Base-by-base conservation (phyloP, 1,139 yeast species). In the Magnusiomyces ingens region DNA sequence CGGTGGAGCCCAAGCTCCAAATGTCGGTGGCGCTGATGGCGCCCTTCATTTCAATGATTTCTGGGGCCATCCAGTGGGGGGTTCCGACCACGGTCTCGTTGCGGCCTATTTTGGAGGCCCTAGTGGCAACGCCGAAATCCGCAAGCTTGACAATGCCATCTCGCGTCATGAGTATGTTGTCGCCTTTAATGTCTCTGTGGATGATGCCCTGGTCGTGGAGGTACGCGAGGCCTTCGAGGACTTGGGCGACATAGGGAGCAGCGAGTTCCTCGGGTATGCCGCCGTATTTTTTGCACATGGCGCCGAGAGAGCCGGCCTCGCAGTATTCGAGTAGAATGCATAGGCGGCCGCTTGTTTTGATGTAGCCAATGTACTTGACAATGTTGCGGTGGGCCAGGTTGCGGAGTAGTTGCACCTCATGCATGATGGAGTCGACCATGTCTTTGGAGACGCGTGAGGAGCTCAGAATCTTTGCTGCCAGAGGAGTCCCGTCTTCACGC, bases 1-100 rank as follows among this genome's bases (percentile, higher is more conserved):
- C 80, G 0, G 98, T 93, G 17, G 97, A 95, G 1, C 98, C 99
- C 40, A 93, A 71, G n/a, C 96, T 87, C 98, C 77, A 74, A 11
- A 74, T 69, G 57, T 74, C 77, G 2, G 96, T 87, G 0, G 95
- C 87, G 0, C 95, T 82, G 43, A 95, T 84, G 2, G 94, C 84
- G 5, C 96, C 96, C 62, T 85, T 88, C 59, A 90, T 83, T 17
- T 86, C 83, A 45, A 81, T 69, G 1, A 88, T 78, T 65, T 86
- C 95, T 0, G 95, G 95, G 0, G 95, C 93, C 90, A 85, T 85
- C 93, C 93, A 85, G 64, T 85, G 82, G 0, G 93, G 91, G 0
- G 93, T 84, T 2, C 94, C 94, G 63, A 68, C 77, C 2, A 71
- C 71, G 3, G 70, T 59, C 38, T 59, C 59, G 18, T 59, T 65